Evolutionary conservation across 2,329 filamentous ascomycete genomes (phyloP).

Genomic region (Penicillium sp.): DNA sequence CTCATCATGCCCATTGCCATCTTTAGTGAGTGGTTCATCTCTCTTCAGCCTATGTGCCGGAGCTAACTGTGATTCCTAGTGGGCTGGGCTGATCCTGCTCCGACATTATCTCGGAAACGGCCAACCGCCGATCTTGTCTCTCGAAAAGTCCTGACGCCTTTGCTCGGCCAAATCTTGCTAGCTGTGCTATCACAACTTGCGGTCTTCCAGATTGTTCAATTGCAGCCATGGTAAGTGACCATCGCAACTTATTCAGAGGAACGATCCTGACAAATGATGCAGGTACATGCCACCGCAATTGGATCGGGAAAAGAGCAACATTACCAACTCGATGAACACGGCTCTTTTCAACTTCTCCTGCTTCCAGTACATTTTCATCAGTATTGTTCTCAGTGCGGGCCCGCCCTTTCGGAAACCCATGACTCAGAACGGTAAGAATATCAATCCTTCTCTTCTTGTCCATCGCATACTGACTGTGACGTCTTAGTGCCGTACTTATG

Average conservation of each 20-base stretch:
- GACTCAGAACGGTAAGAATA: conserved; percentile 67
- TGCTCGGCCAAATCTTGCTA: conserved; percentile 82
- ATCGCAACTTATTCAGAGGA: not conserved
- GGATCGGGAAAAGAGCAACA: conserved; percentile 74
- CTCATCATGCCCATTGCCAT: conserved; percentile 95
- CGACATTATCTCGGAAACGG: conserved; percentile 71
- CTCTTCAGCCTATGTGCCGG: not conserved
- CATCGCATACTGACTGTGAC: conserved; percentile 20
- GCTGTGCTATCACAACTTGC: conserved; percentile 73
- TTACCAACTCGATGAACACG: conserved; percentile 90
- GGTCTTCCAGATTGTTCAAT: conserved; percentile 68
- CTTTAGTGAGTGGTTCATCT: conserved; percentile 61
- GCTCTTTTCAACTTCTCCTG: conserved; percentile 84
- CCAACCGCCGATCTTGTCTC: conserved; percentile 91
- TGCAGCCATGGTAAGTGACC: conserved; percentile 67
- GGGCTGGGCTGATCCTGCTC: conserved; percentile 90
- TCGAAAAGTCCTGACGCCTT: conserved; percentile 81
- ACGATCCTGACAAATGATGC: conserved; percentile 16
- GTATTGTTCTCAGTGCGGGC: conserved; percentile 85
- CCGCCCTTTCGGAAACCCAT: conserved; percentile 81
- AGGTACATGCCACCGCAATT: conserved; percentile 77
- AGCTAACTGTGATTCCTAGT: conserved; percentile 46
- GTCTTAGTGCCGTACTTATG: conserved; percentile 71
- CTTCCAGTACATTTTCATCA: conserved; percentile 91
- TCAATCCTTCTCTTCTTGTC: not conserved